Base-by-base conservation (phyloP, 345 rosid genomes). In the Viola odorata region DNA sequence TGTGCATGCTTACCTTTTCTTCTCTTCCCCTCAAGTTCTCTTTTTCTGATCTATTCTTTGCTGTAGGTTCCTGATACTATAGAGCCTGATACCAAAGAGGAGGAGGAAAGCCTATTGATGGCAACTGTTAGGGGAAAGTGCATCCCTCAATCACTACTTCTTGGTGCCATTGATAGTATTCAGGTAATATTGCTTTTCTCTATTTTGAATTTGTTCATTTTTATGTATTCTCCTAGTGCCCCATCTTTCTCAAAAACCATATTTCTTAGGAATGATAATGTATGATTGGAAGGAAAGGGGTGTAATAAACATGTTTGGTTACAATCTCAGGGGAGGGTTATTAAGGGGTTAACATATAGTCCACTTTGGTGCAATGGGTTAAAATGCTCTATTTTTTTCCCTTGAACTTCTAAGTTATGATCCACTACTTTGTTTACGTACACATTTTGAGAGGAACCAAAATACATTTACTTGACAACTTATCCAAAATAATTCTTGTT, bases 41-140 rank as follows among this genome's bases (percentile, higher is more conserved):
- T 65, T 53, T 53, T 51, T 49, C 55, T n/a, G 45, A 64, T 68
- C 38, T 53, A 44, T 57, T 73, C n/a, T 57, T 66, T 59, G 10
- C 15, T 55, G 12, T 75, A 90, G 95, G 78, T 80, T 75, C 84
- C 78, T 59, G 82, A 81, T 71, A 60, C 75, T 64, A 65, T 62
- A 58, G 97, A 80, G 74, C 69, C 81, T 23, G 85, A 82, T 53
- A 53, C 16, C 63, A 87, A 78, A 73, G 89, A 80, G 63, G 95
- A 85, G 80, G 85, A 76, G 69, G 89, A 87, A 84, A 77, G 84
- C 70, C 91, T 96, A 57, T 51, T 89, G 37, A 72, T 86, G 75
- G 78, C 71, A 80, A 72, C 84, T 57, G 73, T 91, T 61, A 82
- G 97, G 79, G 92, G 96, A 71, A 91, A 91, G 77, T 91, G 97